phyloP scores from a whole-genome alignment of 2,329 filamentous ascomycete species.

The Cyclaneusma minus region DNA sequence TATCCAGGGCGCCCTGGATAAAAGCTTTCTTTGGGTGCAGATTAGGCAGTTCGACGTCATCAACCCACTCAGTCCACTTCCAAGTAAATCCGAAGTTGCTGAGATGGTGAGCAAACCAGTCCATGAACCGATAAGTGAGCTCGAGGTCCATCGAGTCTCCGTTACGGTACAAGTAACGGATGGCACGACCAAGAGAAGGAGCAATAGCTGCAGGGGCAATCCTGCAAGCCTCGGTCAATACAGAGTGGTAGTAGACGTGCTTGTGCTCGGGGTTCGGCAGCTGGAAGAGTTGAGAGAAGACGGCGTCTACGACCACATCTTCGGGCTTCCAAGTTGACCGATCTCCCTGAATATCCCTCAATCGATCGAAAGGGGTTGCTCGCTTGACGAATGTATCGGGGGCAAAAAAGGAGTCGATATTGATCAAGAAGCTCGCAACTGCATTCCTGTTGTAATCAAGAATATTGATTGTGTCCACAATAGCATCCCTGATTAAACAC shows the following conservation, averaged over 20 bases:
- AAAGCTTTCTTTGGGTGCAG: constrained; percentile 86
- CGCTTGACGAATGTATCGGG: constrained; percentile 84
- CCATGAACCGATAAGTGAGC: constrained; percentile 72
- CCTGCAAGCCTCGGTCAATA: constrained; percentile 91
- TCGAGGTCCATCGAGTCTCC: constrained; percentile 75
- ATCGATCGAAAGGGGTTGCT: constrained; percentile 80
- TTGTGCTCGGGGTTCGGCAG: constrained; percentile 82
- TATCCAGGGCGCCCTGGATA: constrained; percentile 79
- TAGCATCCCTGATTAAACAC: constrained; percentile 67
- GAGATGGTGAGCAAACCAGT: constrained; percentile 96
- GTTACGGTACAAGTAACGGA: constrained; percentile 78
- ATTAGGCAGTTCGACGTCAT: constrained; percentile 63
- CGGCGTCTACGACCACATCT: constrained; percentile 91
- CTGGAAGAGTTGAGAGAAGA: constrained; percentile 89
- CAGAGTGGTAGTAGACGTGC: constrained; percentile 88
- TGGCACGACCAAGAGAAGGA: constrained; percentile 81
- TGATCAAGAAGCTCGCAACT: constrained; percentile 78
- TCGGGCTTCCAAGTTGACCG: constrained; percentile 89
- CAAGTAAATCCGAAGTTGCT: constrained; percentile 99
- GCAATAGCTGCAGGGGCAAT: constrained; percentile 93
- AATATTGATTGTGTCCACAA: constrained; percentile 87
- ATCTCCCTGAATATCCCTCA: constrained; percentile 50
- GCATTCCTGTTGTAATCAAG: constrained; percentile 84
- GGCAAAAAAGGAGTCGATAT: constrained; percentile 89
- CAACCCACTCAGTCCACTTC: constrained; percentile 98